Base-by-base conservation (phyloP, 2,329 filamentous ascomycete species). In the Fusarium longipes region DNA sequence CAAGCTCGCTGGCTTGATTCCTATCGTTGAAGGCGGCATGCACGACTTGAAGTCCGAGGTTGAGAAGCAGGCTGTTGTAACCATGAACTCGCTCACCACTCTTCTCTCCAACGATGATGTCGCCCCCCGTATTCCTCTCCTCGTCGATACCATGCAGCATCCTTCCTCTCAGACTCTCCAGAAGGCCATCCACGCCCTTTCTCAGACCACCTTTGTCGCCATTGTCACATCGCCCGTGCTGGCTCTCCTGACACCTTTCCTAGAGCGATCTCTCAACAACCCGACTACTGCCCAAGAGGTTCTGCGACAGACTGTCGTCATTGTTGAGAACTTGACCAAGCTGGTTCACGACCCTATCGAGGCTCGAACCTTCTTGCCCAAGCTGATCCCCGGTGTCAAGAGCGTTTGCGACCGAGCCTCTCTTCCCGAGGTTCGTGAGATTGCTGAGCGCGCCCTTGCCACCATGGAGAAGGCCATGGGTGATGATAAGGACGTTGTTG, bases 71-170 rank as follows among this genome's bases (percentile, higher is more conserved):
- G 90, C 96, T n/a, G 83, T 92, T 75, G 90, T 92, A 80, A 93
- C 95, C 47, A 98, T 99, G 95, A 92, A 87, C 73, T 92, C 93
- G 33, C 85, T 99, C 54, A 97, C 93, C 4, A 91, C 90, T 10
- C 88, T 99, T 17, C 87, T 99, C 45, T 93, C 93, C 76, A 99
- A 99, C 84, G 96, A 99, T 82, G 96, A 99, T 79, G 94, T 99
- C 55, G 91, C 91, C 24, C 94, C 95, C 44, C 89, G 93, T 74
- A 94, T 99, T 74, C 93, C 95, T 8, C 88, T 98, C 5, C 86
- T 99, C 47, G 90, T 99, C 79, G 93, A 96, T 77, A 92, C 93
- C 47, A 97, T 99, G 90, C 93, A 97, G 78, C 90, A 97, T 73
- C 96, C 96, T 8, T 97, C 93, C 12, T 85, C 92, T 15, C 89